Base-by-base conservation (phyloP, 495 filamentous ascomycete genomes). In the Aspergillus avenaceus region DNA sequence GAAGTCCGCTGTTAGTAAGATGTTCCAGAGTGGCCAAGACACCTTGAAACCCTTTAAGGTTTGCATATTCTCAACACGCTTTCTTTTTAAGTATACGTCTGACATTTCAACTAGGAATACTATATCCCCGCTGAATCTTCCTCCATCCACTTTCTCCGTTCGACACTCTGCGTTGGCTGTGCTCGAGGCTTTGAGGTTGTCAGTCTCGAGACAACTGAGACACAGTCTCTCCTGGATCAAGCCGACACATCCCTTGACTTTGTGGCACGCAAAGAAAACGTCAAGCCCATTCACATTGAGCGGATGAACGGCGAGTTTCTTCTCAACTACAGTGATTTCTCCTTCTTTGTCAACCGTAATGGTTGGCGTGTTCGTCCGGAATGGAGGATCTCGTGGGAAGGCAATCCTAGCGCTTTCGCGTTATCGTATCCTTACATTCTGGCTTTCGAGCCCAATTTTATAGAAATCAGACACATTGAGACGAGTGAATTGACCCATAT, bases 191-290 rank as follows among this genome's bases (percentile, higher is more conserved):
- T 99, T 69, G 95, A 99, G 64, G 91, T 99, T 38, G 95, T 99
- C 56, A 89, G 84, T 60, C 81, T 99, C 21, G 95, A 99, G 64
- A 99, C 93, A 0, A 86, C 96, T 14, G 95, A 97, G 70, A 96
- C 91, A 7, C 95, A 99, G 70, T 91, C 91, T 24, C 80, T 99
- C 38, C 84, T 99, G 47, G 95, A 99, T 63, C 93, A 97, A 66
- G 95, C 95, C 48, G 95, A 99, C 69, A 99, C 95, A 2, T 96
- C 91, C 23, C 82, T 99, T 46, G 95, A 99, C 65, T 96, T 99
- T 58, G 92, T 97, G 26, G 84, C 89, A 34, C 83, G 89, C 29
- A 91, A 92, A 60, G 93, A 98, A 63, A 89, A 86, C 57, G 86
- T 93, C 53, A 88, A 90, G 63, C 92, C 95, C n/a, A 93, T 99